Evolutionary conservation across 495 filamentous ascomycete species (phyloP), one percentile per base, ranked within the genome.

Genomic region (Parathielavia hyrcaniae): DNA sequence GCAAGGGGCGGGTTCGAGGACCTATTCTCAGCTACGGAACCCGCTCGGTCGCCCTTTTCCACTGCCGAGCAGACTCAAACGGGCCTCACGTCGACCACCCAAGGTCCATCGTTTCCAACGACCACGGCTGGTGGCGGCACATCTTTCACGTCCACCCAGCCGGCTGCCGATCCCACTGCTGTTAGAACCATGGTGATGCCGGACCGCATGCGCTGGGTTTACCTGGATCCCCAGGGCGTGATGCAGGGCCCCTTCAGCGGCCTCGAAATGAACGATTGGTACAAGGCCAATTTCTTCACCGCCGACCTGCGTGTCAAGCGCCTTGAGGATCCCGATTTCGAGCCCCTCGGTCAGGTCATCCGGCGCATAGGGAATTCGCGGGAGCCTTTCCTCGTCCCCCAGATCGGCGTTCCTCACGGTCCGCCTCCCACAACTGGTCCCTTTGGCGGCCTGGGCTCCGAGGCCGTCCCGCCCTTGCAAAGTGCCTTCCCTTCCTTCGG

Each of bases 231-330:
- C 5, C 87, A 92, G 69, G 91, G 92, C 41, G 84, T 86, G 46
- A 85, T 88, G 36, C 93, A 97, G 71, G 93, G 93, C 1, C 93
- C 93, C 5, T 98, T 90, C 77, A 95, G 89, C 40, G 93, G 93
- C 5, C 77, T 98, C 48, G 93, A 97, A 71, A 98, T 98, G 93
- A 91, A 98, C 65, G 93, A 98, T 64, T 98, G 93, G 93, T 98
- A 96, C 74, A 96, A 97, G 72, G 95, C 90, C 47, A 90, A 91
- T 45, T 98, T 97, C 76, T 98, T 98, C 73, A 93, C 90, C 11
- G 83, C 90, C 0, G 92, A 98, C 58, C 79, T 98, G 32, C 84
- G 91, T 47, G 92, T 98, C 53, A 96, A 92, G 75, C 95, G 96
- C 64, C 73, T 88, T 5, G 93, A 98, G 71, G 93, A 97, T 62